These are phyloP conservation scores for Xylaria sp. DNA, from an alignment of 2,329 filamentous ascomycete genomes.

Conservation along the genomic window DNA sequence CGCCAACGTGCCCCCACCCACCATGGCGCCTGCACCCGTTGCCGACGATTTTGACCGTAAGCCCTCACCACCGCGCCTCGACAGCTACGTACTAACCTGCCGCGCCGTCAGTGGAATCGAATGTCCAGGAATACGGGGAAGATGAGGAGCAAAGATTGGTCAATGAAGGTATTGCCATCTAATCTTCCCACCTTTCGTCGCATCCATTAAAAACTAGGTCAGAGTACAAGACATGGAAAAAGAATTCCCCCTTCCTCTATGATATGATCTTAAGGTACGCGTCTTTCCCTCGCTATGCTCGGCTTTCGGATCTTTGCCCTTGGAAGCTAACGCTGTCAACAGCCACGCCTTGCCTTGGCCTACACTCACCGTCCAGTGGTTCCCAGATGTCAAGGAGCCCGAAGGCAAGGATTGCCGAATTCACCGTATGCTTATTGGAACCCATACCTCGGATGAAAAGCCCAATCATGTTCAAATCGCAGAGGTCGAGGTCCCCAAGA, in stretches of 20 bases:
- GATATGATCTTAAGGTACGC: conserved; percentile 88
- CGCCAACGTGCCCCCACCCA: conserved; percentile 27
- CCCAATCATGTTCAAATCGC: conserved; percentile 96
- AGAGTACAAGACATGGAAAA: conserved; percentile 99
- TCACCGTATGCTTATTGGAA: conserved; percentile 91
- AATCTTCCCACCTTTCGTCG: neutral
- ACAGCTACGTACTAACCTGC: conserved; percentile 35
- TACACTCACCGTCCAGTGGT: conserved; percentile 96
- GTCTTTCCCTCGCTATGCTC: conserved; percentile 9
- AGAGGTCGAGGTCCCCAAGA: conserved; percentile 90
- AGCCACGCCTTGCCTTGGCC: conserved; percentile 95
- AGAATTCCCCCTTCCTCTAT: conserved; percentile 98
- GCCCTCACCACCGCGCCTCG: conserved; percentile 37
- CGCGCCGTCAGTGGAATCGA: conserved; percentile 57
- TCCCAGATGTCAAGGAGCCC: conserved; percentile 90
- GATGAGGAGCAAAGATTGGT: conserved; percentile 86
- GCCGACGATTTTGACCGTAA: conserved; percentile 64
- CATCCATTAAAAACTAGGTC: conserved; percentile 33
- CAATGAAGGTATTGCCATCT: conserved; percentile 78
- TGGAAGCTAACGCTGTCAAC: conserved; percentile 13
- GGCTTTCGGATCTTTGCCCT: neutral
- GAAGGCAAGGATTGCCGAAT: conserved; percentile 87
- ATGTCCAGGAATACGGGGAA: conserved; percentile 74
- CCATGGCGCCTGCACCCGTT: conserved; percentile 61
- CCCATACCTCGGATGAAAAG: conserved; percentile 87